These are phyloP conservation scores for Aspergillus alliaceus DNA, from an alignment of 2,329 filamentous ascomycete species.

Conservation along the genomic window DNA sequence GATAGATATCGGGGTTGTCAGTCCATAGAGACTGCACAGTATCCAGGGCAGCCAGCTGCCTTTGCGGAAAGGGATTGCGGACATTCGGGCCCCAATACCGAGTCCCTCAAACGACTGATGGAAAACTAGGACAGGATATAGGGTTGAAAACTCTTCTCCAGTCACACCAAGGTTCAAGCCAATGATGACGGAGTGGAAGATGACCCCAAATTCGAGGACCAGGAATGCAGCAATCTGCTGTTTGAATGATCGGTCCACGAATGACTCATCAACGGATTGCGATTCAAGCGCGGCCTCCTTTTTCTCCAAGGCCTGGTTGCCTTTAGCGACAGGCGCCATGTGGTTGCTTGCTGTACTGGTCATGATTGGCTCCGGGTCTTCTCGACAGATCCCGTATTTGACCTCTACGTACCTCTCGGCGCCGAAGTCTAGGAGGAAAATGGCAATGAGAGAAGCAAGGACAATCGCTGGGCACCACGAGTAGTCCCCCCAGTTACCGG, in stretches of 20 bases:
- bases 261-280: background rate
- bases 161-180: slow-evolving; percentile 62
- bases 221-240: slow-evolving; percentile 43
- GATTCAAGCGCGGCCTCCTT: background rate
- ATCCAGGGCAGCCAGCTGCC: slow-evolving; percentile 51
- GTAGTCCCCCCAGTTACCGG: slow-evolving; percentile 54
- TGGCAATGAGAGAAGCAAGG: slow-evolving; percentile 48
- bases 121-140: slow-evolving; percentile 63
- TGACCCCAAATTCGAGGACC: slow-evolving; percentile 60
- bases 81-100: slow-evolving; percentile 61
- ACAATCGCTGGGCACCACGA: slow-evolving; percentile 56
- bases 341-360: slow-evolving; percentile 6
- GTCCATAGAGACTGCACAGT: slow-evolving; percentile 50
- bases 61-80: slow-evolving; percentile 54
- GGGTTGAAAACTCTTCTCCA: slow-evolving; percentile 56
- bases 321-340: background rate
- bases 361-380: slow-evolving; percentile 17
- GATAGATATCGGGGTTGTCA: slow-evolving; percentile 55
- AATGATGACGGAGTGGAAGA: slow-evolving; percentile 66
- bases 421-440: slow-evolving; percentile 54
- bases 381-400: slow-evolving; percentile 44
- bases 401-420: slow-evolving; percentile 54
- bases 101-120: slow-evolving; percentile 65
- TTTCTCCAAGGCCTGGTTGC: background rate
- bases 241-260: slow-evolving; percentile 29